A percentile compares a stretch with the other conserved stretches of the same genome.
Evolutionary conservation across 2,329 filamentous ascomycete species (phyloP).

Genomic region (Tolypocladium tropicale): DNA sequence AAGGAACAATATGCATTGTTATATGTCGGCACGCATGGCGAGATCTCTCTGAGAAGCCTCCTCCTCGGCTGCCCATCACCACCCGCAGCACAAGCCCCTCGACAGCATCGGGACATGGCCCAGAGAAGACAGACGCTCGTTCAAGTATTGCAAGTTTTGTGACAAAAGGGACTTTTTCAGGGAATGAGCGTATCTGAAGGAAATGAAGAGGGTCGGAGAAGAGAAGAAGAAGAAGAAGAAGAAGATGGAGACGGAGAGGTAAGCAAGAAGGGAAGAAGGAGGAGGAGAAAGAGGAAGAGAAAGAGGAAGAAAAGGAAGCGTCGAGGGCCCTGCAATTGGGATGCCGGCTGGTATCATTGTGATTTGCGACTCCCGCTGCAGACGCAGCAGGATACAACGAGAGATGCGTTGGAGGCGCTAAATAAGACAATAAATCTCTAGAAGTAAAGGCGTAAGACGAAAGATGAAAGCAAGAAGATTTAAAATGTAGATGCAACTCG

Average conservation of each 20-base stretch:
- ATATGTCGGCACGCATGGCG: background rate
- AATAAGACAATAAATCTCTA: background rate
- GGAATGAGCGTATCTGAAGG: background rate
- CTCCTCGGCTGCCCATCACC: background rate
- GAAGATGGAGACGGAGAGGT: background rate
- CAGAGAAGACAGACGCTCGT: background rate
- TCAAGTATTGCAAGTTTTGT: too few relatives aligned
- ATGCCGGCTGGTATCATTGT: constrained; percentile 2
- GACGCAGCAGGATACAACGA: background rate
- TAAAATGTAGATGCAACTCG: background rate
- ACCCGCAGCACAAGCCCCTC: background rate
- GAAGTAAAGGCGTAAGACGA: background rate
- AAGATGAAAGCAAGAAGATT: background rate
- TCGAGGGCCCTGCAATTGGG: background rate
- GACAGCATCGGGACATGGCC: background rate
- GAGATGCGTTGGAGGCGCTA: background rate
- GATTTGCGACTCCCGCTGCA: background rate
- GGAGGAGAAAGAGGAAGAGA: background rate
- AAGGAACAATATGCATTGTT: background rate
- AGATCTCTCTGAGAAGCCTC: background rate
- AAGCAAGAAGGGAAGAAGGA: too few relatives aligned
- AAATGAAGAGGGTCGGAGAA: background rate
- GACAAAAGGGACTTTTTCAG: background rate
- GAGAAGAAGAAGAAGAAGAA: background rate
- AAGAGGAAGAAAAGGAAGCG: background rate